Base-by-base conservation (phyloP, 768 basidiomycete species). In the Pleurotus citrinopileatus region DNA sequence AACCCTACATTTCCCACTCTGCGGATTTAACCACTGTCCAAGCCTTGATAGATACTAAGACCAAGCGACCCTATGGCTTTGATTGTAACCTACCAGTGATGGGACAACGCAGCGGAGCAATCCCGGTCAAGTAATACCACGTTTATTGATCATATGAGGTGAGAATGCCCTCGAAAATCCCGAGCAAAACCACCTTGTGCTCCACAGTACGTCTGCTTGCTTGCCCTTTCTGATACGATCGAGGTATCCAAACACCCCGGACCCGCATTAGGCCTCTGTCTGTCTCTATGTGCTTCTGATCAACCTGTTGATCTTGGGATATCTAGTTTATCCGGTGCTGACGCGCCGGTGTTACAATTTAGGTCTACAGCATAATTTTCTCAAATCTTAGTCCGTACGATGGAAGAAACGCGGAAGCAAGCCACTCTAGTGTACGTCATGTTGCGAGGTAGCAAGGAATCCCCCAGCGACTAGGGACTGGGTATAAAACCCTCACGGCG, bases 361-460 rank as follows among this genome's bases (percentile, higher is more conserved):
- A 13, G 3, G 32, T 4, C n/a, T 32, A n/a, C 34, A 19, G 48
- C 34, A 37, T 9, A 51, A 38, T 37, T 38, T 25, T 17, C 48
- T 51, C 48, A 25, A 12, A 48, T 28, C 26, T 10, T 23, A n/a
- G 19, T 23, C 19, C 23, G 6, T 12, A 34, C 12, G 20, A 37
- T 19, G 34, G 48, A 51, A 51, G 29, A 51, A 51, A 50, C 37
- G 48, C 48, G 48, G 48, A 51, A 51, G 17, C 25, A 36, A 37
- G 32, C 17, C 12, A 22, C 4, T 44, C 20, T 10, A 17, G 25
- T 25, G 19, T 26, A 40, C 43, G 43, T 44, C 43, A 44, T 42
- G 20, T 34, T 34, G n/a, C n/a, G 32, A 9, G 10, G 38, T 29
- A 23, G 45, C 45, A 29, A n/a, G n/a, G n/a, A n/a, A n/a, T n/a